These are phyloP conservation scores for Chrysoporthe cubensis DNA, from an alignment of 2,329 filamentous ascomycete species.

Conservation along the genomic window DNA sequence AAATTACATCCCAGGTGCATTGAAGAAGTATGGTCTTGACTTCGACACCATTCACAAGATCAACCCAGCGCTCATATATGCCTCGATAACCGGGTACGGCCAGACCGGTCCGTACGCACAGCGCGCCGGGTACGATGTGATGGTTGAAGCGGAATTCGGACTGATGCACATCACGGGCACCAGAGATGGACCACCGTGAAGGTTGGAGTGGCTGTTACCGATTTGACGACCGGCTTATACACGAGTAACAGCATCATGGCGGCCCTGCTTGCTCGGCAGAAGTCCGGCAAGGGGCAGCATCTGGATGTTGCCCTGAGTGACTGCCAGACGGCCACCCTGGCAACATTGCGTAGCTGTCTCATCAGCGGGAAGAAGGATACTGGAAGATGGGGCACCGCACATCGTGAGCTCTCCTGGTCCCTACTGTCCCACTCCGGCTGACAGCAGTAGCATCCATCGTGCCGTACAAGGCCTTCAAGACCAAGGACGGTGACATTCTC, in stretches of 20 bases:
- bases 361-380: conserved; percentile 86
- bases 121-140: conserved; percentile 95
- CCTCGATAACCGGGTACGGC: conserved; percentile 95
- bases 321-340: conserved; percentile 89
- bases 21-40: conserved; percentile 91
- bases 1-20: conserved; percentile 88
- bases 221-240: conserved; percentile 93
- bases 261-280: conserved; percentile 75
- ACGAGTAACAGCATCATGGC: conserved; percentile 96
- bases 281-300: conserved; percentile 82
- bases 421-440: conserved; percentile 27
- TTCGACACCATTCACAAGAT: conserved; percentile 79
- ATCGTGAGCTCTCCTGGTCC: conserved; percentile 64
- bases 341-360: conserved; percentile 91
- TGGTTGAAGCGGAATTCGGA: conserved; percentile 98
- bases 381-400: conserved; percentile 93
- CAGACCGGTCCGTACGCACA: conserved; percentile 90
- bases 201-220: conserved; percentile 95
- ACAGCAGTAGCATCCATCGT: conserved; percentile 80
- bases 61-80: conserved; percentile 88
- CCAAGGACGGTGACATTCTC: conserved; percentile 71
- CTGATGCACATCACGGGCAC: conserved; percentile 97
- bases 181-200: conserved; percentile 92
- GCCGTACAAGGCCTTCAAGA: conserved; percentile 85
- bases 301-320: conserved; percentile 91